phyloP scores from a whole-genome alignment of 2,329 filamentous ascomycete genomes.

The Ophiostoma sp. region DNA sequence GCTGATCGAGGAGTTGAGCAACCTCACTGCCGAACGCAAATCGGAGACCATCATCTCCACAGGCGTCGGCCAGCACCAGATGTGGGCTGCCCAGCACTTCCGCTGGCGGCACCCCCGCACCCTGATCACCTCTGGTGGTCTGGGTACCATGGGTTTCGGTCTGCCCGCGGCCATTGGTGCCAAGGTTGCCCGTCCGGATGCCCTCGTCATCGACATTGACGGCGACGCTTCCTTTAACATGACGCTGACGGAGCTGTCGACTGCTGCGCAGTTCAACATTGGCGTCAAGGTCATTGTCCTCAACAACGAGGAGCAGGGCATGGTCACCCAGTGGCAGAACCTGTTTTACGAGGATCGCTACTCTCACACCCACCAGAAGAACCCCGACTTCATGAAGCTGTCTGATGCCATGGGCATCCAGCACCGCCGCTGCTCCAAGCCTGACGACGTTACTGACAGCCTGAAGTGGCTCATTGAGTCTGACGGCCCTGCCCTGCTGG shows the following conservation, averaged over 20 bases:
- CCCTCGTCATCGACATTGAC: slow-evolving; percentile 90
- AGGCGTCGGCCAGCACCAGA: slow-evolving; percentile 96
- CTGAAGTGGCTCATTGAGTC: slow-evolving; percentile 84
- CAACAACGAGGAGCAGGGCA: slow-evolving; percentile 97
- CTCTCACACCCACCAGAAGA: slow-evolving; percentile 86
- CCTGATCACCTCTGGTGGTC: slow-evolving; percentile 93
- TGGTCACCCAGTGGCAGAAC: slow-evolving; percentile 98
- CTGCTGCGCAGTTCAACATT: slow-evolving; percentile 92
- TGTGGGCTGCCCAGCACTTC: slow-evolving; percentile 98
- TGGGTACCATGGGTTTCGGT: slow-evolving; percentile 94
- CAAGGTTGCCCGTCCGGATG: slow-evolving; percentile 72
- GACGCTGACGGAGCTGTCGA: slow-evolving; percentile 92
- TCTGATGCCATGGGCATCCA: slow-evolving; percentile 87
- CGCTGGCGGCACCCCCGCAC: slow-evolving; percentile 85
- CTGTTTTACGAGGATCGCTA: slow-evolving; percentile 95
- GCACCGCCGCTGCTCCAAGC: slow-evolving; percentile 63
- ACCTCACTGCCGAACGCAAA: slow-evolving; percentile 74
- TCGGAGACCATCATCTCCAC: slow-evolving; percentile 82
- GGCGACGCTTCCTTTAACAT: slow-evolving; percentile 99
- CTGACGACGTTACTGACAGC: slow-evolving; percentile 69
- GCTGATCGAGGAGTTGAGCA: slow-evolving; percentile 82
- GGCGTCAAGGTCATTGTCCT: slow-evolving; percentile 90
- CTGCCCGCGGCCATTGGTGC: slow-evolving; percentile 92
- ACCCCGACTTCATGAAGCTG: slow-evolving; percentile 94
- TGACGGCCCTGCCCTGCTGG: slow-evolving; percentile 86